Evolutionary conservation across 257 asterid genomes (phyloP).

Genomic region (Echium plantagineum): DNA sequence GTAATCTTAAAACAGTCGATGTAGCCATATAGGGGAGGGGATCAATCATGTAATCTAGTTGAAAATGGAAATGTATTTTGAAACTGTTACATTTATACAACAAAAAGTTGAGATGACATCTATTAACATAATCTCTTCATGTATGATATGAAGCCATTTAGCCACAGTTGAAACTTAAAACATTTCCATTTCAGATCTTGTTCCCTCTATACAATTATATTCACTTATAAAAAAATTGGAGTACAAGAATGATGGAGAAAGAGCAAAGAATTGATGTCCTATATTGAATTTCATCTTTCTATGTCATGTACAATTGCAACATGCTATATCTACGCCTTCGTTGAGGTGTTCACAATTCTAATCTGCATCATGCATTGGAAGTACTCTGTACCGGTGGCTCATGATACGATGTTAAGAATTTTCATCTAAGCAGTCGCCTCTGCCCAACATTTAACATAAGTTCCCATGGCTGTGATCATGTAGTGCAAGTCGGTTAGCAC

Average conservation of each 20-base stretch:
- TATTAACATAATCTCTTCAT: neutral
- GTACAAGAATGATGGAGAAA: neutral
- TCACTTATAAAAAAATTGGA: neutral
- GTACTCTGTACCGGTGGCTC: slow-evolving; percentile 16
- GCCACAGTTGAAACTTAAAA: neutral
- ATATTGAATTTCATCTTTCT: slow-evolving; percentile 24
- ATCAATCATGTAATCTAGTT: too few relatives aligned
- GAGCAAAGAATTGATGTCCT: slow-evolving; percentile 4
- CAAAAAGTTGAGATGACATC: neutral
- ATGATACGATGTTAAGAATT: neutral
- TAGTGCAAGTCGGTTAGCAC: neutral
- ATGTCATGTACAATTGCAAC: slow-evolving; percentile 27
- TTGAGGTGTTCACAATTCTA: slow-evolving; percentile 16
- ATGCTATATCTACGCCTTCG: slow-evolving; percentile 9
- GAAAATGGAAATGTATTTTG: neutral
- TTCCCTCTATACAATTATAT: neutral
- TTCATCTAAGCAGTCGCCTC: slow-evolving; percentile 4
- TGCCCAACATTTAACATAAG: neutral
- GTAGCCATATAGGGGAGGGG: too few relatives aligned
- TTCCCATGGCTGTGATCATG: slow-evolving; percentile 6
- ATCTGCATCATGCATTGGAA: slow-evolving; percentile 19
- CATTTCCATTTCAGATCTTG: neutral
- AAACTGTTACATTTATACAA: neutral
- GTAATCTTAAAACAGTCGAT: too few relatives aligned
- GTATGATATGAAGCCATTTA: neutral